Base-by-base conservation (phyloP, 495 filamentous ascomycete species). In the Penicillium salamii region DNA sequence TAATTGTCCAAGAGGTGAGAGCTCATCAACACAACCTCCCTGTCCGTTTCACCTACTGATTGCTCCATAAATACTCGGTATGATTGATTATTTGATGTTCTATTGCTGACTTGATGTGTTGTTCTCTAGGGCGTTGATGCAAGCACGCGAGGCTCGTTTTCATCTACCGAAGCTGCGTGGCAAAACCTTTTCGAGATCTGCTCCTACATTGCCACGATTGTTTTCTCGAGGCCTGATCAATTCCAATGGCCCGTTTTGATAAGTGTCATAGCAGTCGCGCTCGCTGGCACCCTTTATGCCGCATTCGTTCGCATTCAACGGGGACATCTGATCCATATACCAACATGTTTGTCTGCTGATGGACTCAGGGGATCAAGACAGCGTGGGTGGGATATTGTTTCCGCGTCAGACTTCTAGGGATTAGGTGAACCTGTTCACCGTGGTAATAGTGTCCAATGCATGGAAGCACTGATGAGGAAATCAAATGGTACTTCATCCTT, bases 131-230 rank as follows among this genome's bases (percentile, higher is more conserved):
- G 78, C 45, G 72, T 84, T 9, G 63, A 80, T 20, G 52, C 65
- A 64, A 26, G 66, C 7, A 47, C 61, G 2, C 74, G 85, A 17
- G 84, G 80, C 4, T 52, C 70, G 0, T 88, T 90, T 57, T 88
- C 86, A 0, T 57, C 82, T 0, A 72, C 77, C 6, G 86, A 90
- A 58, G 67, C 76, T 21, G 70, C 82, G 0, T 68, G 78, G 7
- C 85, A 89, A 62, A 89, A 83, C 52, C 37, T 77, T 5, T 88
- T 87, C 51, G 86, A 90, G 58, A 68, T 88, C 31, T 50, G 79
- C 1, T 81, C 85, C 0, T 88, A 74, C 50, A 74, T 73, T 0
- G 70, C 73, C 0, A 90, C 86, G 0, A 78, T 88, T 34, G 53
- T 80, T 8, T 88, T 81, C 43, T 62, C 77, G 1, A 57, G 49